phyloP scores from a whole-genome alignment of 2,329 filamentous ascomycete species.

The Fusarium sp. region DNA sequence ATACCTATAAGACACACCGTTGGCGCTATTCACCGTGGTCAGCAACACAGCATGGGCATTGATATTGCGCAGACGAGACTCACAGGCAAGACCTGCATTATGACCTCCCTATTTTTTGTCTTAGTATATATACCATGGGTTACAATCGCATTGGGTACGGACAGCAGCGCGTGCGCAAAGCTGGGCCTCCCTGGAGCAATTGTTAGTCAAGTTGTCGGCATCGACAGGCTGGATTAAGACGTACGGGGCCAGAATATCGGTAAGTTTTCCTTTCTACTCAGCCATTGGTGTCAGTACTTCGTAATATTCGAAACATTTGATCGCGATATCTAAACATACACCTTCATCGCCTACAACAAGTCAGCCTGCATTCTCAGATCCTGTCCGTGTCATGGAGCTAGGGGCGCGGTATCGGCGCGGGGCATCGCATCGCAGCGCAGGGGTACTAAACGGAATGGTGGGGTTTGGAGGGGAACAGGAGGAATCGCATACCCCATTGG shows the following conservation, averaged over 20 bases:
- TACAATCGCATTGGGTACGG: not conserved
- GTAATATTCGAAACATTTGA: not conserved
- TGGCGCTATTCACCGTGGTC: not conserved
- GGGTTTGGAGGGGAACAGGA: not conserved
- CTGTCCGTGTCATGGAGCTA: not conserved
- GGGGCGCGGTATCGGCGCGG: not conserved
- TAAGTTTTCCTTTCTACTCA: conserved; percentile 18
- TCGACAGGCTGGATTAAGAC: not conserved
- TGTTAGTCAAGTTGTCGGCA: not conserved
- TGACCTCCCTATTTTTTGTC: conserved; percentile 21
- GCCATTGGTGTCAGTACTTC: not conserved
- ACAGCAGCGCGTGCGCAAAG: conserved; percentile 16
- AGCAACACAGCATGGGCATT: not conserved
- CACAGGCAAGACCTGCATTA: conserved; percentile 24
- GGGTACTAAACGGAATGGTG: not conserved
- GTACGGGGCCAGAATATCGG: conserved; percentile 13
- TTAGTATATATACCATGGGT: conserved; percentile 1
- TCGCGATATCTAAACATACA: not conserved
- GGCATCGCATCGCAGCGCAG: not conserved
- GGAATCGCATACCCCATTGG: not conserved
- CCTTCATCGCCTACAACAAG: conserved; percentile 5
- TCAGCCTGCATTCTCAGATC: not conserved
- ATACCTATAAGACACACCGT: conserved; percentile 15
- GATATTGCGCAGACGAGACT: not conserved
- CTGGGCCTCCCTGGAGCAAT: not conserved